Evolutionary conservation across 2,329 filamentous ascomycete genomes (phyloP).

Genomic region (Sporothrix brasiliensis): DNA sequence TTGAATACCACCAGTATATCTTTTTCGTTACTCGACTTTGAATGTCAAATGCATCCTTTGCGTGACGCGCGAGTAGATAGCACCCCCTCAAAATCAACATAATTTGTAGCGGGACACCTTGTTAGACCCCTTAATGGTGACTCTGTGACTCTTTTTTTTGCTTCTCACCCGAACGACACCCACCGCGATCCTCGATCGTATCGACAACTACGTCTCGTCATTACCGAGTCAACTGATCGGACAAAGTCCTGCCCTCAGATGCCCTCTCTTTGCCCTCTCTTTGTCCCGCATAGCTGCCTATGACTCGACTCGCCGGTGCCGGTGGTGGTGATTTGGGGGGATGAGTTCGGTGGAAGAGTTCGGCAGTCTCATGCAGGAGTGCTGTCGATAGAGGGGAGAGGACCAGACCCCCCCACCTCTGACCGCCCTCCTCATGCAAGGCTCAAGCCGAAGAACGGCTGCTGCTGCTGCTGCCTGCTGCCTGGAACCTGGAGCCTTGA

Average conservation of each 20-base stretch:
- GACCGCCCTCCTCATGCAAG: background rate
- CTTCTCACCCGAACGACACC: background rate
- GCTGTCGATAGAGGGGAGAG: background rate
- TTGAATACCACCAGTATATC: background rate
- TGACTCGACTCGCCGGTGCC: conserved; percentile 15
- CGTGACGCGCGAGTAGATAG: conserved; percentile 2
- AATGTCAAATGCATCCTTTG: background rate
- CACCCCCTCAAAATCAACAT: background rate
- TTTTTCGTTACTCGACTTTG: background rate
- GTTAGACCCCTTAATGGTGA: background rate
- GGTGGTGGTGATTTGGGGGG: background rate
- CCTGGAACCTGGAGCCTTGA: too few species aligned
- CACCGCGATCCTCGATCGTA: background rate
- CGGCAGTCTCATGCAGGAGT: background rate
- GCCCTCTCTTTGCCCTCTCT: background rate
- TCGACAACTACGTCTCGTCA: background rate
- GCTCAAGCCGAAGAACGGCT: conserved; percentile 16
- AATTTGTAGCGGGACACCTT: background rate
- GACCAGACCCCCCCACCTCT: background rate
- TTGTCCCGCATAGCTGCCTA: background rate
- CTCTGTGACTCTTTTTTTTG: background rate
- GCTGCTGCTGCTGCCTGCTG: background rate
- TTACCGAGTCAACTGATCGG: background rate
- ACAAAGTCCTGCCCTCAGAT: background rate
- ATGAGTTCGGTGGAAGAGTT: background rate